Conservation (phyloP, 2,329 filamentous ascomycete genomes). For the Colletotrichum agaves region DNA sequence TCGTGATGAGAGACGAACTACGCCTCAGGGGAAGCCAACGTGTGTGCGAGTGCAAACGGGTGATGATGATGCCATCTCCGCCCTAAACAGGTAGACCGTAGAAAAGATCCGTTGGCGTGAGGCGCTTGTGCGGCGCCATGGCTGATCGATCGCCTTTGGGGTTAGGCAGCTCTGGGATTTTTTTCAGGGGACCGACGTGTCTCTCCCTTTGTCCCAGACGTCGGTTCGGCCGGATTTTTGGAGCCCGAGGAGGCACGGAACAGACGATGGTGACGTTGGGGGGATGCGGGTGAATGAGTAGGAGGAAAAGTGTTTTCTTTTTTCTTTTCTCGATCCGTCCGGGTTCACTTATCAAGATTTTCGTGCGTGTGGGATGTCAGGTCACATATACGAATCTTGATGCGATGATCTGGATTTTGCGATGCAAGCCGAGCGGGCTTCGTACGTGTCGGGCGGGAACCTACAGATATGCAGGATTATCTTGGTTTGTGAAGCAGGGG, state of each 20-base stretch:
- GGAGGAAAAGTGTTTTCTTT: too few relatives aligned
- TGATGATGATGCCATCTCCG: too few relatives aligned
- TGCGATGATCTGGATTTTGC: constrained; percentile 3
- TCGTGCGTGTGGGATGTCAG: too few relatives aligned
- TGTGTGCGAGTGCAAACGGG: too few relatives aligned
- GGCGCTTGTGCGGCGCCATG: neutral
- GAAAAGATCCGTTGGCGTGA: neutral
- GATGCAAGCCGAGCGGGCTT: constrained; percentile 2
- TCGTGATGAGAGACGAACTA: too few relatives aligned
- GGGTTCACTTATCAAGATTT: too few relatives aligned
- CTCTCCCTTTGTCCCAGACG: too few relatives aligned
- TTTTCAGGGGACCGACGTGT: neutral
- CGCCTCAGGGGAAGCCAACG: too few relatives aligned
- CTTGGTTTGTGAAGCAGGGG: neutral
- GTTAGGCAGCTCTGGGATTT: neutral
- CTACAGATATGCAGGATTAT: neutral
- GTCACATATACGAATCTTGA: neutral
- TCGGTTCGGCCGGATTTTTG: neutral
- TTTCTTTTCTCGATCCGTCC: neutral
- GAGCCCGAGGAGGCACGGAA: too few relatives aligned
- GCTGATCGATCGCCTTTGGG: neutral
- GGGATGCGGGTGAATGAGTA: constrained; percentile 18
- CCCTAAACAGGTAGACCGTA: too few relatives aligned
- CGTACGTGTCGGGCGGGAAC: too few relatives aligned
- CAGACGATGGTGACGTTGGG: neutral